Conservation (phyloP, 352 stramenopile genomes). For the Phytophthora brassicae region DNA sequence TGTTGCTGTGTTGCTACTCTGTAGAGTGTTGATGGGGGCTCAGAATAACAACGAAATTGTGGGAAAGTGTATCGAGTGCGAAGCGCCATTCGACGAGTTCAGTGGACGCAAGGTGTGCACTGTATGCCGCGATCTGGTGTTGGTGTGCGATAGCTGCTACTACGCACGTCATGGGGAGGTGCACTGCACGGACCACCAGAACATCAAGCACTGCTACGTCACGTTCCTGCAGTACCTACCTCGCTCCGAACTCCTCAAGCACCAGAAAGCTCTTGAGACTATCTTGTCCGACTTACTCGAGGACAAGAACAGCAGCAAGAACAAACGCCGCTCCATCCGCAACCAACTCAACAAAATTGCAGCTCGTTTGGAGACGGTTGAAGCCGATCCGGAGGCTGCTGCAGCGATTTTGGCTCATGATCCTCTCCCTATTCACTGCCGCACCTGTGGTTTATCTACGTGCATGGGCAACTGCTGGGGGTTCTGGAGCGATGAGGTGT, state of each 20-base stretch:
- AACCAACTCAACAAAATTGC: conserved; percentile 72
- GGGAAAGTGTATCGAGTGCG: conserved; percentile 73
- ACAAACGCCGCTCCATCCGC: conserved; percentile 68
- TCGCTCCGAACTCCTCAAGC: conserved; percentile 41
- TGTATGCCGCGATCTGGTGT: conserved; percentile 69
- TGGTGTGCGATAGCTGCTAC: conserved; percentile 72
- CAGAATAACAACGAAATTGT: conserved; percentile 62
- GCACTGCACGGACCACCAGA: conserved; percentile 74
- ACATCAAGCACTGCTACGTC: conserved; percentile 70
- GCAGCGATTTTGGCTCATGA: conserved; percentile 30
- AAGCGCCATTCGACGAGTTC: conserved; percentile 56
- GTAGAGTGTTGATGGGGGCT: conserved; percentile 60
- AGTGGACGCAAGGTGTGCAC: conserved; percentile 71
- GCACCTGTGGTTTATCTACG: conserved; percentile 50
- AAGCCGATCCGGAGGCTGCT: conserved; percentile 42
- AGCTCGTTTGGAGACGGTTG: conserved; percentile 43
- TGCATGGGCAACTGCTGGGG: conserved; percentile 77
- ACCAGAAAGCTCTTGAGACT: conserved; percentile 48
- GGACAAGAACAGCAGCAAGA: conserved; percentile 65
- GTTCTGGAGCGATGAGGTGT: conserved; percentile 66
- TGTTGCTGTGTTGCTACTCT: neutral
- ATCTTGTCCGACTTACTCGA: conserved; percentile 49
- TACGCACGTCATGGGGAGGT: conserved; percentile 58
- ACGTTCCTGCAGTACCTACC: conserved; percentile 74
- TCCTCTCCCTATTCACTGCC: conserved; percentile 61